phyloP scores from a whole-genome alignment of 106 monocot species.

The Acanthochlamys bracteata region DNA sequence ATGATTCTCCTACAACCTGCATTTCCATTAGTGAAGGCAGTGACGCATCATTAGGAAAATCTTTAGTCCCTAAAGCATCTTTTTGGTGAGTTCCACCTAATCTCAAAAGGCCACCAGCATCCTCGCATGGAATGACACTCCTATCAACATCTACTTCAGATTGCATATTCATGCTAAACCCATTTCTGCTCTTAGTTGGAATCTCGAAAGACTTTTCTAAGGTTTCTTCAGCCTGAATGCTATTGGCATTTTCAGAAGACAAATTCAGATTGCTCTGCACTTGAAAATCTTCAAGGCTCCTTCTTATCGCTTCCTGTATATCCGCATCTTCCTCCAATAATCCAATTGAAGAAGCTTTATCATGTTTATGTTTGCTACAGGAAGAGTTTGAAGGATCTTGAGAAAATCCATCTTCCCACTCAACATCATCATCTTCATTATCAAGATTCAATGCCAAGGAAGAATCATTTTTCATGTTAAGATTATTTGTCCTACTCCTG shows the following conservation, averaged over 20 bases:
- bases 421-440: constrained; percentile 38
- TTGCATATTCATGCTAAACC: background rate
- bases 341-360: constrained; percentile 42
- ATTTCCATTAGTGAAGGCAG: background rate
- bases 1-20: constrained; percentile 13
- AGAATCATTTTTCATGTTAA: constrained; percentile 6
- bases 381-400: constrained; percentile 17
- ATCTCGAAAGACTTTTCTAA: background rate
- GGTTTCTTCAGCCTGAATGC: background rate
- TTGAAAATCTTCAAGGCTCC: constrained; percentile 70
- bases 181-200: background rate
- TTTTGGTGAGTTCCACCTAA: background rate
- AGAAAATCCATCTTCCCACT: constrained; percentile 66
- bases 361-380: constrained; percentile 12
- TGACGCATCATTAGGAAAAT: constrained; percentile 11
- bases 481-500: constrained; percentile 2
- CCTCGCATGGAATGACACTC: background rate
- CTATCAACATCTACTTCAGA: background rate
- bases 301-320: constrained; percentile 82
- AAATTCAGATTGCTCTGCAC: constrained; percentile 8
- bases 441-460: constrained; percentile 15
- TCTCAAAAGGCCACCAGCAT: no score
- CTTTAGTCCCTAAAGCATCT: constrained; percentile 3
- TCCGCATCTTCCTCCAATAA: constrained; percentile 70
- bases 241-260: constrained; percentile 2